Evolutionary conservation across 2,329 filamentous ascomycete species (phyloP).

Genomic region (Cylindrodendrum hubeiense): DNA sequence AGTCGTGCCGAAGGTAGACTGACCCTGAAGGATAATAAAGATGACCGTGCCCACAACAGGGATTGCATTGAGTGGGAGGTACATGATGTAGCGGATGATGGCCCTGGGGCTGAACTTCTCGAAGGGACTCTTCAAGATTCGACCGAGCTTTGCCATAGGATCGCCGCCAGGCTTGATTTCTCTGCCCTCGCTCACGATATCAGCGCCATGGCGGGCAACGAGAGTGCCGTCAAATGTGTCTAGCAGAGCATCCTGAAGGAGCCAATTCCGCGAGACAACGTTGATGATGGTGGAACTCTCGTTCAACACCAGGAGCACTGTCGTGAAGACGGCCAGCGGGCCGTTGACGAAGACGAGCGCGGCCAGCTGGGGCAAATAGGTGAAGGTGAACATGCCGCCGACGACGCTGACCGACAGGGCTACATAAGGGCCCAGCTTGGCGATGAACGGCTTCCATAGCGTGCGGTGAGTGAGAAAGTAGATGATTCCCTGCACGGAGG

Average conservation of each 20-base stretch:
- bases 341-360: constrained; percentile 88
- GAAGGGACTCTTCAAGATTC: constrained; percentile 69
- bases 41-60: constrained; percentile 86
- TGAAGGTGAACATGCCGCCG: constrained; percentile 85
- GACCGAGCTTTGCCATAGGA: constrained; percentile 68
- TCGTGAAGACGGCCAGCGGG: constrained; percentile 80
- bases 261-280: constrained; percentile 73
- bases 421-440: constrained; percentile 70
- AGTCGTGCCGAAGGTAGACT: constrained; percentile 19
- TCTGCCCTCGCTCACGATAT: constrained; percentile 79
- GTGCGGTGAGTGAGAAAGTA: constrained; percentile 69
- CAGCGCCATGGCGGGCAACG: constrained; percentile 62
- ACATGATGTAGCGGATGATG: constrained; percentile 83
- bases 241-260: constrained; percentile 84
- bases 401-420: constrained; percentile 80
- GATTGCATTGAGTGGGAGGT: constrained; percentile 92
- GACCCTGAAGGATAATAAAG: constrained; percentile 83
- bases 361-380: constrained; percentile 87
- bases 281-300: constrained; percentile 72
- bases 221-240: constrained; percentile 89
- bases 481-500: constrained; percentile 63
- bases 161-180: constrained; percentile 75
- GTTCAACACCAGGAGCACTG: constrained; percentile 75
- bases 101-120: constrained; percentile 69
- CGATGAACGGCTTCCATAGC: constrained; percentile 71